Conservation (phyloP, 148 eudicot species). For the Silene uniflora region DNA sequence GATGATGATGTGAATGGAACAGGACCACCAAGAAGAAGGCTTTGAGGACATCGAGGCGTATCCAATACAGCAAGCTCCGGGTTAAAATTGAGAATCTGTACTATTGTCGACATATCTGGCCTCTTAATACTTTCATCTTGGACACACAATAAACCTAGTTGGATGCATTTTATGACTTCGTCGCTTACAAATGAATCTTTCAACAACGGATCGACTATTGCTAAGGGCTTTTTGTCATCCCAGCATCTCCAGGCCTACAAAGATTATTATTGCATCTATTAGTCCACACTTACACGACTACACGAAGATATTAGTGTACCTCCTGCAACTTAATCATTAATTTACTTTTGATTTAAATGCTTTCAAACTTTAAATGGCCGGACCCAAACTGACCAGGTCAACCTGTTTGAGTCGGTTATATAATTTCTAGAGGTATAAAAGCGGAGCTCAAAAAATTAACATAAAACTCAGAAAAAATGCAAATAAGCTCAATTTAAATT, state of each 20-base stretch:
- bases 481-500: no score
- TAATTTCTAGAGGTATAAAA: no score
- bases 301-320: no score
- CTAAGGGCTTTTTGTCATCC: conserved; percentile 11
- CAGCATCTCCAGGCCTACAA: neutral
- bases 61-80: neutral
- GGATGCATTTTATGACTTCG: conserved; percentile 21
- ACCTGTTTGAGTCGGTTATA: no score
- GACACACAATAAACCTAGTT: conserved; percentile 12
- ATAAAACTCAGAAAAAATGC: no score
- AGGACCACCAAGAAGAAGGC: neutral
- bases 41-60: conserved; percentile 7
- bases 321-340: no score
- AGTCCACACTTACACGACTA: no score
- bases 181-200: conserved; percentile 1
- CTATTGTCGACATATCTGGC: conserved; percentile 17
- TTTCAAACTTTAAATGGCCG: no score
- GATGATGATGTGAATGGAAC: neutral
- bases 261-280: neutral
- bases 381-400: no score
- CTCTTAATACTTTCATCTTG: conserved; percentile 14
- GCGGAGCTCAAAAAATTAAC: no score
- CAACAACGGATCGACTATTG: conserved; percentile 15
- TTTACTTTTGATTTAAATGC: no score
- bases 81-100: conserved; percentile 5